Conservation (phyloP, 495 filamentous ascomycete species). For the Aspergillus homomorphus region DNA sequence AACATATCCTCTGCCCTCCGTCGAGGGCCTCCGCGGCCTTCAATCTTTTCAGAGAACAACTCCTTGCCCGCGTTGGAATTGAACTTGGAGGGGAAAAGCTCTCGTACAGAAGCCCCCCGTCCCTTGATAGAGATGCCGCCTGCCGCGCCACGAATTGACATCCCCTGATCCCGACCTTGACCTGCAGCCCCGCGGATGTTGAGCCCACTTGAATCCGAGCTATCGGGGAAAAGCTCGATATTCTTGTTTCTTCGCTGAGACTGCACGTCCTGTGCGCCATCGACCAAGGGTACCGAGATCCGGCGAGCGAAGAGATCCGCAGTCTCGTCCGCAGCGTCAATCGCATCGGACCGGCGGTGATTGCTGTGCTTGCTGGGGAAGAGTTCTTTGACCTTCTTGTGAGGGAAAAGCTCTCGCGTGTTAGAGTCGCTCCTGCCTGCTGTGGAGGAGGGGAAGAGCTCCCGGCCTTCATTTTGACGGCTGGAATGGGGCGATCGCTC, state of each 20-base stretch:
- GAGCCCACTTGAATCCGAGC: conserved; percentile 35
- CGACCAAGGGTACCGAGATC: conserved; percentile 51
- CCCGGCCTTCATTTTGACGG: conserved; percentile 39
- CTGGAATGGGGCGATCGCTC: conserved; percentile 37
- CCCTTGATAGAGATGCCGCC: conserved; percentile 47
- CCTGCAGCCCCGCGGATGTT: conserved; percentile 61
- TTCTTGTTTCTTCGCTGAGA: conserved; percentile 31
- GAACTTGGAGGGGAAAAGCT: conserved; percentile 69
- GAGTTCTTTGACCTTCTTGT: conserved; percentile 59
- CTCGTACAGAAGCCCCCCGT: conserved; percentile 53
- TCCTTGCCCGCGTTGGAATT: conserved; percentile 66
- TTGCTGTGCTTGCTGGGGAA: conserved; percentile 63
- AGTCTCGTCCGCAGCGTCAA: conserved; percentile 62
- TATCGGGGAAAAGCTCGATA: conserved; percentile 41
- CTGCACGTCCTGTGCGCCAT: conserved; percentile 38
- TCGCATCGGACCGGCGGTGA: conserved; percentile 63
- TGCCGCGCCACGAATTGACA: conserved; percentile 63
- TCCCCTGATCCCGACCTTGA: conserved; percentile 51
- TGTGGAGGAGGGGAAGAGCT: conserved; percentile 42
- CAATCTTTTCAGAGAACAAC: conserved; percentile 57
- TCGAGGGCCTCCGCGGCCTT: conserved; percentile 47
- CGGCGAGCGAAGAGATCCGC: conserved; percentile 54
- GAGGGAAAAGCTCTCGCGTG: conserved; percentile 47
- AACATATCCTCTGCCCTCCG: conserved; percentile 54
- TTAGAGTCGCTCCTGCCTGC: conserved; percentile 18